These are phyloP conservation scores for Lasiodiplodia sp. DNA, from an alignment of 2,329 filamentous ascomycete genomes.

Conservation along the genomic window DNA sequence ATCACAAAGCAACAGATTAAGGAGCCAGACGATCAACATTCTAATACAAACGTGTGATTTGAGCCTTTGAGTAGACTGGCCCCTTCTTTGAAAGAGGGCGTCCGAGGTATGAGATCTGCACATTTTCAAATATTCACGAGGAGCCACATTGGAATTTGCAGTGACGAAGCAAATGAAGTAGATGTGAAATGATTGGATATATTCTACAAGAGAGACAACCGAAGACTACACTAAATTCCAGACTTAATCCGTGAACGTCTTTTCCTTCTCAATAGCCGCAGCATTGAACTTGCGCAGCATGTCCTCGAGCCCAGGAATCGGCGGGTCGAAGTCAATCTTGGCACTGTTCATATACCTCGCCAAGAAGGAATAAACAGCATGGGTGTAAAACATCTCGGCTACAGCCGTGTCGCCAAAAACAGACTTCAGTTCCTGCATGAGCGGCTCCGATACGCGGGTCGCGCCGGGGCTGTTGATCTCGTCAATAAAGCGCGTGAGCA, in stretches of 20 bases:
- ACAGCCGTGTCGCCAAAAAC: neutral
- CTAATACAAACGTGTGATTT: no score
- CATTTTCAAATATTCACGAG: no score
- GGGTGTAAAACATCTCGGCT: neutral
- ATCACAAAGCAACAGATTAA: no score
- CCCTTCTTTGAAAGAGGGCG: no score
- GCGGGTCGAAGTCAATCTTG: neutral
- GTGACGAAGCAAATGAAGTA: no score
- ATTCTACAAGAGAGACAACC: no score
- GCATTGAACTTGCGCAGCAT: slow-evolving; percentile 4
- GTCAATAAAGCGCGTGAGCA: neutral
- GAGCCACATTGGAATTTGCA: no score
- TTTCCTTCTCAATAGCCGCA: neutral
- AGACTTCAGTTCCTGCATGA: neutral
- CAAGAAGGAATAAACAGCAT: neutral
- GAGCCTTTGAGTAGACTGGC: no score
- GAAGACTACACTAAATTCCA: no score
- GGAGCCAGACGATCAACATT: no score
- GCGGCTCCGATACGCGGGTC: neutral
- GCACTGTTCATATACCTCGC: slow-evolving; percentile 5
- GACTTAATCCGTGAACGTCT: neutral
- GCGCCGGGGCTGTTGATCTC: slow-evolving; percentile 3
- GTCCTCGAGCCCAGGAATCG: slow-evolving; percentile 5
- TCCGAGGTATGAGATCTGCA: no score
- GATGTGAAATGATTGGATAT: no score